phyloP scores from a whole-genome alignment of 2,329 filamentous ascomycete species.

The Botrytis elliptica region DNA sequence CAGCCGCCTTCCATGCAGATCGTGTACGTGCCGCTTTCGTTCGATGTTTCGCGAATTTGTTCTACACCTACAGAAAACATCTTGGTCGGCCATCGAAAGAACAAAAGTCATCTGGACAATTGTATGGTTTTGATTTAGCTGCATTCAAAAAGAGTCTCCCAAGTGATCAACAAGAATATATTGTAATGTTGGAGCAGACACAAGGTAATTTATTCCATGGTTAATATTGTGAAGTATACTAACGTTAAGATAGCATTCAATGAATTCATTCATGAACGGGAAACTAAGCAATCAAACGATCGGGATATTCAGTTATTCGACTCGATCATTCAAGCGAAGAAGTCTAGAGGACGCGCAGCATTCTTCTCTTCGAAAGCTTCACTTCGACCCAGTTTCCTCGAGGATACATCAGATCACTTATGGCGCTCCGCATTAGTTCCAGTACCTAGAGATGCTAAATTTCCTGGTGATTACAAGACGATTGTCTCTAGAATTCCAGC shows the following conservation, averaged over 20 bases:
- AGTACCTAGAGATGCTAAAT: slow-evolving; percentile 57
- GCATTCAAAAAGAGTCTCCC: slow-evolving; percentile 64
- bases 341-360: slow-evolving; percentile 60
- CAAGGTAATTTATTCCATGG: slow-evolving; percentile 51
- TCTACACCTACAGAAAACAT: slow-evolving; percentile 66
- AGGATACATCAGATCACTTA: slow-evolving; percentile 73
- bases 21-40: slow-evolving; percentile 63
- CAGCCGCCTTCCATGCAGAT: slow-evolving; percentile 60
- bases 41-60: slow-evolving; percentile 62
- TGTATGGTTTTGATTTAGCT: slow-evolving; percentile 64
- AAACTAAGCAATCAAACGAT: slow-evolving; percentile 61
- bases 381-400: slow-evolving; percentile 57
- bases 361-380: slow-evolving; percentile 44
- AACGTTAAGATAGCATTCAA: slow-evolving; percentile 60
- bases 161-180: slow-evolving; percentile 64
- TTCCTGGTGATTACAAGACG: slow-evolving; percentile 60
- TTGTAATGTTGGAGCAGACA: slow-evolving; percentile 62
- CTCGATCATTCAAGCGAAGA: slow-evolving; percentile 79
- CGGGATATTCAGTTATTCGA: slow-evolving; percentile 75
- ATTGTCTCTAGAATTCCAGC: slow-evolving; percentile 69
- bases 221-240: slow-evolving; percentile 41
- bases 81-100: slow-evolving; percentile 58
- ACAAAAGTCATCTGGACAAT: slow-evolving; percentile 59
- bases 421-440: slow-evolving; percentile 69
- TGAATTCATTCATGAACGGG: slow-evolving; percentile 81